Conservation (phyloP, 495 filamentous ascomycete species). For the Penicillium coffeae region DNA sequence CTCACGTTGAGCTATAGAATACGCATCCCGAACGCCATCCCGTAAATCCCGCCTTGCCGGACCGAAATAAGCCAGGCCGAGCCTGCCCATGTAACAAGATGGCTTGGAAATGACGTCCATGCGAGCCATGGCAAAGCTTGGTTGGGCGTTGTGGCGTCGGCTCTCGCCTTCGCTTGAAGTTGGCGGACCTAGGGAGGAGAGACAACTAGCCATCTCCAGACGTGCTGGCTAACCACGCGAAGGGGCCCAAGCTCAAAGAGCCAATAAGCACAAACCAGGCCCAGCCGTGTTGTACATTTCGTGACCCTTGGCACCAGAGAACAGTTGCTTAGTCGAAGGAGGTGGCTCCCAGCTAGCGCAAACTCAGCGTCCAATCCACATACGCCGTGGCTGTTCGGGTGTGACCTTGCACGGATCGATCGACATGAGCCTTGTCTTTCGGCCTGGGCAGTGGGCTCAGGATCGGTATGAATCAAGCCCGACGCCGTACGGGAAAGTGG, state of each 20-base stretch:
- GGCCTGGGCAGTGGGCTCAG: background rate
- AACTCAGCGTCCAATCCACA: background rate
- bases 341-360: constrained; percentile 5
- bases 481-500: background rate
- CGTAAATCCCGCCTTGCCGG: background rate
- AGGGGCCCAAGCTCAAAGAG: background rate
- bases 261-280: background rate
- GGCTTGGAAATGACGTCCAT: background rate
- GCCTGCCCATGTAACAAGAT: background rate
- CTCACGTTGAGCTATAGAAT: background rate
- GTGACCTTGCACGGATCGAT: constrained; percentile 5
- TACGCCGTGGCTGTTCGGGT: background rate
- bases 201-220: background rate
- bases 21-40: background rate
- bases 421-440: background rate
- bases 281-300: background rate
- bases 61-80: background rate
- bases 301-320: background rate
- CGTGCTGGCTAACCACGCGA: background rate
- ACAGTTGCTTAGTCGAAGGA: background rate
- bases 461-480: background rate
- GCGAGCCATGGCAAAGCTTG: constrained; percentile 5
- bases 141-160: constrained; percentile 7
- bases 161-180: background rate
- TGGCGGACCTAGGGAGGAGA: background rate